These are phyloP conservation scores for Xylaria venustula DNA, from an alignment of 495 filamentous ascomycete genomes.

Conservation along the genomic window DNA sequence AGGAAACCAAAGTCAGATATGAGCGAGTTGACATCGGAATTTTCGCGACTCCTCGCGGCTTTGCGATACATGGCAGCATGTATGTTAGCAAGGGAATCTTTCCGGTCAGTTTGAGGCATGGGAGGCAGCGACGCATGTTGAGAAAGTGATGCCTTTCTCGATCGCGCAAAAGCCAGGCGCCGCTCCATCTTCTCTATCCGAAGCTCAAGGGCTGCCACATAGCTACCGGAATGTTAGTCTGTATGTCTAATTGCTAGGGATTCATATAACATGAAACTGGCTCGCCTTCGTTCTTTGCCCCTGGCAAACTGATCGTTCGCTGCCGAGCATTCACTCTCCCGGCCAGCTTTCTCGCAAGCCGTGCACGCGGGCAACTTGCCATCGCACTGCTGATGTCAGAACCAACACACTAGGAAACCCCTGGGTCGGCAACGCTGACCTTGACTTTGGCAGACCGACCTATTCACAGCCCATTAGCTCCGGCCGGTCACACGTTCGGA, in stretches of 20 bases:
- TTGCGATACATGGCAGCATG: constrained; percentile 60
- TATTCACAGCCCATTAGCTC: constrained; percentile 17
- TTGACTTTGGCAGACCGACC: constrained; percentile 86
- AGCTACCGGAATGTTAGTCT: constrained; percentile 48
- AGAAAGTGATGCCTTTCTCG: constrained; percentile 54
- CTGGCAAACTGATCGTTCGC: constrained; percentile 91
- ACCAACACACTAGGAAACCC: not conserved
- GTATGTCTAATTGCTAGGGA: not conserved
- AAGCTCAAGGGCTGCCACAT: constrained; percentile 87
- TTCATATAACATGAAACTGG: not conserved
- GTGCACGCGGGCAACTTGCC: constrained; percentile 91
- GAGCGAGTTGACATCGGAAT: constrained; percentile 74
- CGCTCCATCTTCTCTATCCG: constrained; percentile 83
- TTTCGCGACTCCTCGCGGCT: constrained; percentile 58
- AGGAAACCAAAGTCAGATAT: constrained; percentile 81
- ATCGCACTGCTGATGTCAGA: constrained; percentile 62
- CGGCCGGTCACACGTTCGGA: not conserved
- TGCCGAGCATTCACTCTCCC: constrained; percentile 80
- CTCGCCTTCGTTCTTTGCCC: constrained; percentile 81
- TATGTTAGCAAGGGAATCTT: constrained; percentile 59
- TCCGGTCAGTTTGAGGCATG: constrained; percentile 44
- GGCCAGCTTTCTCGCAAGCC: constrained; percentile 83
- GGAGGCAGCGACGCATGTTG: constrained; percentile 44
- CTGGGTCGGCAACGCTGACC: constrained; percentile 26
- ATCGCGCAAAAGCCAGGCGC: constrained; percentile 60